Evolutionary conservation across 1,284 basidiomycete genomes (phyloP), one percentile per base, ranked within the genome.

Genomic region (Abortiporus biennis): DNA sequence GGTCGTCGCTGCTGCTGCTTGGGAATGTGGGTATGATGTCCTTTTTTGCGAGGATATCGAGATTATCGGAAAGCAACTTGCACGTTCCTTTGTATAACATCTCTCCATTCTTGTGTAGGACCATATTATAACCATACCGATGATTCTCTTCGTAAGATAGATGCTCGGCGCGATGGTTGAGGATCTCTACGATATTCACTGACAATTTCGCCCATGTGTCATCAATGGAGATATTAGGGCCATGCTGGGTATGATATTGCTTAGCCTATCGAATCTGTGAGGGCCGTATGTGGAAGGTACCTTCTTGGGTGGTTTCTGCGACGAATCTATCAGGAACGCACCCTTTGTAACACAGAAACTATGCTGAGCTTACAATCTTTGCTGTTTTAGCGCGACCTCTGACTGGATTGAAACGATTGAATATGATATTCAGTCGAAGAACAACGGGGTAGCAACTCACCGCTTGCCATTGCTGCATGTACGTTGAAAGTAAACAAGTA

Each of bases 71-170:
- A 19, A 99, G 78, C 33, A 99, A 78, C 30, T 74, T 66, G 48
- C 75, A 84, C 36, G 96, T 83, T 3, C 93, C 95, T 25, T 85
- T 81, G 66, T 99, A 99, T 24, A 99, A 73, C 69, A 78, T 80
- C 44, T 87, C 85, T 6, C 94, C 94, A 46, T 85, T 78, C 62
- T 87, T 92, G 60, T 85, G 78, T 9, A 95, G 74, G 3, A 95
- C 92, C 77, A 98, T 84, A 61, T 93, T 94, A 65, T 96, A 96
- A 16, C 85, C 92, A 59, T 89, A 92, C 33, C 93, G 78, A 60
- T 96, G 93, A 56, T 95, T 93, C 67, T 97, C 95, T 64, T 99
- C 96, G 57, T 94, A 99, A 12, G 92, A 96, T 22, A 99, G 79
- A 56, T 84, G 86, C 43, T 82, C 82, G 5, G 92, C 92, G 64